Base-by-base conservation (phyloP, 177 flowering plant species). In the Tripterygium wilfordii region DNA sequence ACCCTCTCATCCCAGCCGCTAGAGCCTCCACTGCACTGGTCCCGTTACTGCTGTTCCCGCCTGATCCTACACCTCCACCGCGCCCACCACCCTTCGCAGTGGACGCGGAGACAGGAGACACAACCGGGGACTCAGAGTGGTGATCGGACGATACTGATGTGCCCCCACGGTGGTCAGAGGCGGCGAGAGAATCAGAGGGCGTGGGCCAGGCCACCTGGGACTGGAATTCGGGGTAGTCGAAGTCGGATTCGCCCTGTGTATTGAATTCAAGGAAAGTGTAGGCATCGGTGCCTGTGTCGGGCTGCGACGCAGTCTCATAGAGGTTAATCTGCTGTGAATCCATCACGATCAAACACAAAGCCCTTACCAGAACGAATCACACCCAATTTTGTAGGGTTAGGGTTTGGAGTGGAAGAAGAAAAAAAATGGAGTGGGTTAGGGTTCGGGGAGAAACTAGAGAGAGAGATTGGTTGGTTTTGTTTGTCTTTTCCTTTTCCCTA, bases 231-330 rank as follows among this genome's bases (percentile, higher is more conserved):
- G 85, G 78, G 61, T 82, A 90, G 55, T 79, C 85, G 57, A 70
- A 88, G 47, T 74, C 95, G 37, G 59, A 36, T 16, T 70, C 90
- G 10, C 75, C 85, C 49, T 85, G 95, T 2, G 95, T 80, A 66
- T 89, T 89, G 83, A 89, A 92, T 64, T 92, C 99, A 20, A 89
- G 80, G 60, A 92, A 92, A 27, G 99, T 89, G 66, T 89, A 92
- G 17, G 97, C 97, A 62, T 92, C 99, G 62, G 63, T 65, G 19
- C 64, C 80, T 4, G 85, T 77, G 67, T 85, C 96, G 7, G 99
- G 99, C 63, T 92, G 99, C 33, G 99, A 89, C 8, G 99, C 96
- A 53, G 99, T 83, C 5, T 89, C 99, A 66, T 67, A 94, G 41
- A 91, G 82, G 54, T 74, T 80, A 62, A 61, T 79, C 32, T 72